These are phyloP conservation scores for Monosporozyma unispora DNA, from an alignment of 805 yeast species.

Conservation along the genomic window DNA sequence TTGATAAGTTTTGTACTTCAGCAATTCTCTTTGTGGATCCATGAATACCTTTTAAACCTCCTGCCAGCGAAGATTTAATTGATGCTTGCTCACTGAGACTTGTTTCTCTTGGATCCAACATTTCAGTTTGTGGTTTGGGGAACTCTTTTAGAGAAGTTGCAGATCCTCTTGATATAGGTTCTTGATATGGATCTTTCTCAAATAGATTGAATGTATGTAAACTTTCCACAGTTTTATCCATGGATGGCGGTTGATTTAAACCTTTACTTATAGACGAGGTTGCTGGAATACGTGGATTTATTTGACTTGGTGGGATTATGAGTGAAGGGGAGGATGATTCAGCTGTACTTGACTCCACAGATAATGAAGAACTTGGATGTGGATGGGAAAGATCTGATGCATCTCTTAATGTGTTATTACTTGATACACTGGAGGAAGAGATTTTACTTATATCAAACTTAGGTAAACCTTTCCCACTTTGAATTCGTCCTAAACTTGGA, in stretches of 20 bases:
- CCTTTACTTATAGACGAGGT: background rate
- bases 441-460: background rate
- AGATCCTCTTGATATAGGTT: background rate
- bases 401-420: background rate
- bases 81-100: background rate
- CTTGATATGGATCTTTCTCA: background rate
- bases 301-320: background rate
- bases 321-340: background rate
- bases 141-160: background rate
- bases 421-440: background rate
- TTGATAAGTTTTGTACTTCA: background rate
- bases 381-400: background rate
- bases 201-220: background rate
- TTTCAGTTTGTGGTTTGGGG: background rate
- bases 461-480: background rate
- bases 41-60: background rate
- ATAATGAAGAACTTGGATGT: background rate
- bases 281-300: background rate
- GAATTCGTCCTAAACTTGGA: background rate
- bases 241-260: background rate
- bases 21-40: conserved; percentile 1
- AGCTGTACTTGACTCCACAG: background rate
- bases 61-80: background rate
- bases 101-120: background rate
- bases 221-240: background rate